Evolutionary conservation across 1,139 yeast species (phyloP), one percentile per base, ranked within the genome.

Genomic region (Scheffersomyces stambukii): DNA sequence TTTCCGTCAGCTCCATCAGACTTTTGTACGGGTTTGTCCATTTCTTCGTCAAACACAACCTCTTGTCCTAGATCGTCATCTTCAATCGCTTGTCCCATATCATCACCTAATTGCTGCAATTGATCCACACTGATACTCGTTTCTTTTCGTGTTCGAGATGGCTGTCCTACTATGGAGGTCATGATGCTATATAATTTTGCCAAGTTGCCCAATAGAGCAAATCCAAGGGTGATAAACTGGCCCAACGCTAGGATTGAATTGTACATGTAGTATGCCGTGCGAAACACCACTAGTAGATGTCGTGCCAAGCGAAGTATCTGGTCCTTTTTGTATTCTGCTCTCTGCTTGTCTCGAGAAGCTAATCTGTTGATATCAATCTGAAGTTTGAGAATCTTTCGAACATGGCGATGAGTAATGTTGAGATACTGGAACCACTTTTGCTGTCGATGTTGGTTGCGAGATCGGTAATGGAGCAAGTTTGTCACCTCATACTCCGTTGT

Each of bases 371-470:
- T 16, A 61, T 45, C 38, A 9, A 50, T 34, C 17, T 42, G 35
- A 10, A 50, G 32, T 30, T 41, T 48, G 10, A 63, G 28, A 8
- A 77, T 51, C 28, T 64, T 61, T 6, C 77, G 57, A 11, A 76
- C 41, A 25, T 70, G 60, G 19, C 95, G 64, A 40, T 81, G 80
- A 14, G 83, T 48, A n/a, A 80, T 68, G 36, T 77, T 67, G 28
- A 86, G 59, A 36, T 74, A 68, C 33, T 61, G 70, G 89, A 95
- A 86, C 96, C 96, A 86, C 13, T 49, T 50, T 23, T 83, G 72
- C 10, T 68, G 70, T n/a, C 78, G 60, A 45, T 85, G 95, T 52
- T 86, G 96, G 49, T 84, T 84, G 37, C 67, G 65, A 50, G 80
- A 81, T 37, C 95, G 60, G 42, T 81, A 85, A 46, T 81, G 77